Evolutionary conservation across 805 yeast species (phyloP).

Genomic region (Wickerhamomyces sydowiorum): DNA sequence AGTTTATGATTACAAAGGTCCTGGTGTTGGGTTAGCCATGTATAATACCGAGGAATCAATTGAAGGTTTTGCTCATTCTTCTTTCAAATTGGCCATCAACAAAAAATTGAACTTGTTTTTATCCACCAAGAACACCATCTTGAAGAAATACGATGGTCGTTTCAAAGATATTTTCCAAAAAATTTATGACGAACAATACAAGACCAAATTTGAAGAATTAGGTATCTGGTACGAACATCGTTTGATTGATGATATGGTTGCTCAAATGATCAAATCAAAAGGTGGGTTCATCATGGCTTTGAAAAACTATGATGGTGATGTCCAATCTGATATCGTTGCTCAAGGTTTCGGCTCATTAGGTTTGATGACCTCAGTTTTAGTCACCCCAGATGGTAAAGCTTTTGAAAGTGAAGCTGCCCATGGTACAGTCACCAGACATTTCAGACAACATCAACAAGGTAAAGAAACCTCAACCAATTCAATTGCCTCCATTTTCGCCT

Average conservation of each 20-base stretch:
- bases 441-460: slow-evolving; percentile 75
- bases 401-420: slow-evolving; percentile 85
- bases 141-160: slow-evolving; percentile 77
- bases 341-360: slow-evolving; percentile 86
- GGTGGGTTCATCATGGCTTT: slow-evolving; percentile 80
- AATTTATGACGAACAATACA: slow-evolving; percentile 54
- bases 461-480: slow-evolving; percentile 82
- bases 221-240: slow-evolving; percentile 76
- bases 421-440: slow-evolving; percentile 85
- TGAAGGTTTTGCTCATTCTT: slow-evolving; percentile 71
- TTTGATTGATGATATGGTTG: slow-evolving; percentile 83
- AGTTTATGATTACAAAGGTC: slow-evolving; percentile 57
- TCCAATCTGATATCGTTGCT: slow-evolving; percentile 79
- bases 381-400: slow-evolving; percentile 84
- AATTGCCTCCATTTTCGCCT: slow-evolving; percentile 79
- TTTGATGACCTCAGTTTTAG: slow-evolving; percentile 75
- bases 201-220: slow-evolving; percentile 46
- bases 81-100: slow-evolving; percentile 66
- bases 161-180: slow-evolving; percentile 77
- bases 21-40: slow-evolving; percentile 80
- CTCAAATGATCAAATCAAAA: slow-evolving; percentile 80
- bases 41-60: slow-evolving; percentile 79
- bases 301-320: slow-evolving; percentile 85
- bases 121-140: slow-evolving; percentile 75
- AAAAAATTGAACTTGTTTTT: slow-evolving; percentile 60